Base-by-base conservation (phyloP, 2,329 filamentous ascomycete species). In the Cordyceps javanica region DNA sequence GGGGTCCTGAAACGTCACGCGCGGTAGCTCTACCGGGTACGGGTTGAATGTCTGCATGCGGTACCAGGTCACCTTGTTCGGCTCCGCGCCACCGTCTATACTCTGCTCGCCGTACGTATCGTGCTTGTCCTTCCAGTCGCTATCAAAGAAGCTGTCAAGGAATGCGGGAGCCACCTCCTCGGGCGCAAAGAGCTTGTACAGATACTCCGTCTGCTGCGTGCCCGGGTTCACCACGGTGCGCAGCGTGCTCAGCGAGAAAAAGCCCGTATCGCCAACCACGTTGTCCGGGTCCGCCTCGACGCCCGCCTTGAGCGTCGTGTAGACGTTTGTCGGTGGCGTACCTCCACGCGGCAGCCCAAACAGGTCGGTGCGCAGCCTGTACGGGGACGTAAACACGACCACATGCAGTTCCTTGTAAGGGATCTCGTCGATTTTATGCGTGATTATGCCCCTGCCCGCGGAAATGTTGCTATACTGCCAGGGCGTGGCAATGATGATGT, bases 381-480 rank as follows among this genome's bases (percentile, higher is more conserved):
- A 82, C 0, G 90, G 85, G 0, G 91, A 90, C 0, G 92, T 80
- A 66, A 99, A 93, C 1, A 97, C 82, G 0, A 93, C 97, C 54
- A 97, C 93, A 67, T 97, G 88, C 0, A 97, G 80, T 49, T 82
- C 82, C 3, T 91, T 89, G 69, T 97, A 99, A 0, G 90, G 89
- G n/a, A 97, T 86, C 46, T 82, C 71, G 62, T 94, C 88, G 2
- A 95, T 91, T 4, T 74, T 71, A 32, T 81, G 77, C 55, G 90
- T 87, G 16, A 92, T 81, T 25, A 96, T 82, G 26, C 78, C 75
- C 36, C 86, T 79, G 0, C 84, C 84, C 2, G 79, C 73, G 3
- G 77, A 73, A 65, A 97, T 87, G 58, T 82, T 77, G 57, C 90
- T 85, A 69, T 87, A 95, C 66, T 99, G 93, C 67, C 87, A 86